phyloP scores from a whole-genome alignment of 306 rosid species.

The Rosa persica region DNA sequence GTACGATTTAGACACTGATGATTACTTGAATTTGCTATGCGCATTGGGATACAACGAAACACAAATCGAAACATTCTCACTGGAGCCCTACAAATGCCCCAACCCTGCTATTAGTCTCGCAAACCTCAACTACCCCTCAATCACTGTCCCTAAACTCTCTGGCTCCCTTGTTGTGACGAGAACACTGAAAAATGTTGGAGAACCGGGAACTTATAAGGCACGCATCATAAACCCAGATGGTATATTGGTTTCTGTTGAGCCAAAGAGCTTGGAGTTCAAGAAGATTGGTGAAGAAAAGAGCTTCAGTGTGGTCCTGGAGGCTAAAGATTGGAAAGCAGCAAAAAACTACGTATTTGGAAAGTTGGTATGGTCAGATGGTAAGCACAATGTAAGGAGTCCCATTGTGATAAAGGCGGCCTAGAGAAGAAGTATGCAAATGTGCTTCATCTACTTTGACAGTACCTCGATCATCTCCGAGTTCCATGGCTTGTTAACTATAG shows the following conservation, averaged over 20 bases:
- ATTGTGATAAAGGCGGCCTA: constrained; percentile 61
- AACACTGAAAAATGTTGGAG: constrained; percentile 72
- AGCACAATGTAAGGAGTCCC: constrained; percentile 71
- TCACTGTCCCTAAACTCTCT: constrained; percentile 65
- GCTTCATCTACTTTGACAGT: constrained; percentile 17
- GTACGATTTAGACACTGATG: constrained; percentile 54
- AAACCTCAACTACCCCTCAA: constrained; percentile 81
- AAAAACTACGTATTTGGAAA: constrained; percentile 63
- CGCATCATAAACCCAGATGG: constrained; percentile 51
- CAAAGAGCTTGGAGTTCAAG: constrained; percentile 56
- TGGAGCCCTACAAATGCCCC: constrained; percentile 41
- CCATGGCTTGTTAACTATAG: neutral
- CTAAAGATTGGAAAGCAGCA: constrained; percentile 29
- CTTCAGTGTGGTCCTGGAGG: constrained; percentile 48
- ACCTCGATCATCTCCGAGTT: neutral
- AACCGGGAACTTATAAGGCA: constrained; percentile 57
- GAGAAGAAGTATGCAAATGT: constrained; percentile 6
- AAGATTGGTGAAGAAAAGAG: constrained; percentile 62
- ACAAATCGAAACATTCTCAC: constrained; percentile 46
- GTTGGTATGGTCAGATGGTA: constrained; percentile 78
- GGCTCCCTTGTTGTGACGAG: constrained; percentile 54
- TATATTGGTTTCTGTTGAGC: constrained; percentile 50
- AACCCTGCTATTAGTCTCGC: constrained; percentile 35
- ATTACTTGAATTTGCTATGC: constrained; percentile 71
- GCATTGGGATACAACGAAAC: constrained; percentile 57